Conservation (phyloP, 2,329 filamentous ascomycete genomes). For the Colletotrichum gigasporum region DNA sequence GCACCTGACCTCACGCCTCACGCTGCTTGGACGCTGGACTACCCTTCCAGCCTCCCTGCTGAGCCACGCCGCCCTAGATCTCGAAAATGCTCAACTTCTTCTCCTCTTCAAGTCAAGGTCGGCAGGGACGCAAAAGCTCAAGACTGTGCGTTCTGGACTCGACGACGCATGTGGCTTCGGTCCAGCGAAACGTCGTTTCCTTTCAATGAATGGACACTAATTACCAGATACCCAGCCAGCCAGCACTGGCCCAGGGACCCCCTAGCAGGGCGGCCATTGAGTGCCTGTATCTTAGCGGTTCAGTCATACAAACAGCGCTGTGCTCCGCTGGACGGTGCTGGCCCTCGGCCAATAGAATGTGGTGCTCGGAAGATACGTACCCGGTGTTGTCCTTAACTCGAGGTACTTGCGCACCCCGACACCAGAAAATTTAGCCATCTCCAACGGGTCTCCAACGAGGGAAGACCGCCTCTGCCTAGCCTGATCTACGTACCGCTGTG, state of each 20-base stretch:
- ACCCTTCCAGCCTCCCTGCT: slow-evolving; percentile 20
- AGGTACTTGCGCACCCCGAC: slow-evolving; percentile 2
- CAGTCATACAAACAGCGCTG: slow-evolving; percentile 18
- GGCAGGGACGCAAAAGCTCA: neutral
- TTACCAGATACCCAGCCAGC: neutral
- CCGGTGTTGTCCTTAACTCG: slow-evolving; percentile 9
- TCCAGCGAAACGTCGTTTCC: neutral
- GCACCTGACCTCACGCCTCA: neutral
- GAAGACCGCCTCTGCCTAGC: slow-evolving; percentile 18
- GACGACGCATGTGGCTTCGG: slow-evolving; percentile 2
- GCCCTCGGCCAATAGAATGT: slow-evolving; percentile 1
- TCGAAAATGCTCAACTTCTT: neutral
- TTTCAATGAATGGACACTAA: neutral
- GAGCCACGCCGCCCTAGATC: neutral
- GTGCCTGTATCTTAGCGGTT: neutral
- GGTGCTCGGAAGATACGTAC: slow-evolving; percentile 1
- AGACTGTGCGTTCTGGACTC: neutral
- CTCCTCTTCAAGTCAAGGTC: neutral
- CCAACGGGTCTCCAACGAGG: slow-evolving; percentile 18
- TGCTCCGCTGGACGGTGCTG: slow-evolving; percentile 20
- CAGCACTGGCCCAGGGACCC: neutral
- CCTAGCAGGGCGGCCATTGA: slow-evolving; percentile 2
- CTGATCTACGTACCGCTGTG: slow-evolving; percentile 15
- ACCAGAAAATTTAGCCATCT: neutral
- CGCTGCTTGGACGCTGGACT: neutral